Evolutionary conservation across 2,329 filamentous ascomycete genomes (phyloP), one percentile per base, ranked within the genome.

Genomic region (Cladosporium sp.): DNA sequence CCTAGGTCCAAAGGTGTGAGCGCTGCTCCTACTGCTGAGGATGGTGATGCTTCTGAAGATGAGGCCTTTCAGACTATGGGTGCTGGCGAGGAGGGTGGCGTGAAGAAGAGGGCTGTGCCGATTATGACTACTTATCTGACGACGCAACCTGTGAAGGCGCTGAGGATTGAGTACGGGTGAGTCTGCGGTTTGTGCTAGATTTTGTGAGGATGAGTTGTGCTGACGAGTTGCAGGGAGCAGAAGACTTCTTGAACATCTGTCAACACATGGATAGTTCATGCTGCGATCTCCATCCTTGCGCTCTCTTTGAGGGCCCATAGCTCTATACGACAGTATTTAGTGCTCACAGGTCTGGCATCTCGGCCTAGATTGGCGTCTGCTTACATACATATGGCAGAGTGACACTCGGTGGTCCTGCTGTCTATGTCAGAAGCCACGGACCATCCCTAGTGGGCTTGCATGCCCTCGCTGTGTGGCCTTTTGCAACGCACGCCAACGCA

Each of bases 61-160:
- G 61, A 46, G 16, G 73, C 70, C 0, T 75, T 75, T 49, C 69
- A 76, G 64, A 69, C 69, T 1, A 73, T 75, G 71, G 66, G 68
- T 2, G 71, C 68, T 3, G 74, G 49, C 8, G 53, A 66, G 3
- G 67, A 73, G 66, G 74, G 71, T 5, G 70, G 71, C 3, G 82
- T 80, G 26, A 82, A 82, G 31, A 75, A 80, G 67, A 80, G 80
- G 67, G 80, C 77, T 26, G 76, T 83, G 62, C 84, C 85, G 18
- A 82, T 86, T 49, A 78, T 91, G 81, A 86, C 84, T 67, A 78
- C 89, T 26, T 88, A 89, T 69, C 74, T 91, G 18, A 86, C 87
- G 0, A 75, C 79, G 29, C 76, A 77, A 16, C 77, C 84, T 14
- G 76, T 91, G 37, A 82, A 84, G 21, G 85, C 87, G 68, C 75